phyloP scores from a whole-genome alignment of 495 filamentous ascomycete species.

The Penicillium parvum region DNA sequence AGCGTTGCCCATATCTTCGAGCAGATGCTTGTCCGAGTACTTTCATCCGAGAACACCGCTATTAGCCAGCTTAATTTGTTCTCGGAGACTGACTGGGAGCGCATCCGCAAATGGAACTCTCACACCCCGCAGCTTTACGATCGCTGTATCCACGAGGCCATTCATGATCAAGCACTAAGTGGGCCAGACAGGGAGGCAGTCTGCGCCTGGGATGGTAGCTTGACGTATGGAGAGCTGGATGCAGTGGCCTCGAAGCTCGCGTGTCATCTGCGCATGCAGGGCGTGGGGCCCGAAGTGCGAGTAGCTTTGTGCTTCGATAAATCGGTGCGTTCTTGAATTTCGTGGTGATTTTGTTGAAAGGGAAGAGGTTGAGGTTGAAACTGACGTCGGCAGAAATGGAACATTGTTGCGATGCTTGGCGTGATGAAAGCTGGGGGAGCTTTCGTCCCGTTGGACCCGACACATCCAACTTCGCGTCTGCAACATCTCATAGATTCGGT shows the following conservation, averaged over 20 bases:
- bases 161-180: slow-evolving; percentile 37
- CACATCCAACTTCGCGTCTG: slow-evolving; percentile 51
- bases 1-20: slow-evolving; percentile 39
- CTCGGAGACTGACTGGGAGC: slow-evolving; percentile 36
- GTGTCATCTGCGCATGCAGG: slow-evolving; percentile 38
- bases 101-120: slow-evolving; percentile 41
- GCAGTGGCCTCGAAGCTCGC: slow-evolving; percentile 45
- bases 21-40: slow-evolving; percentile 25
- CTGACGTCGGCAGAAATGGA: slow-evolving; percentile 42
- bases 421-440: slow-evolving; percentile 58
- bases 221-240: slow-evolving; percentile 55
- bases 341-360: background rate
- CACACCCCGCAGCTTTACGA: slow-evolving; percentile 31
- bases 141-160: slow-evolving; percentile 49
- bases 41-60: slow-evolving; percentile 27
- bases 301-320: slow-evolving; percentile 58
- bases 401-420: slow-evolving; percentile 51
- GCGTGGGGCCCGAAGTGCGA: slow-evolving; percentile 44
- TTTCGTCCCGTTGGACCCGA: slow-evolving; percentile 56
- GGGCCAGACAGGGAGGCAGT: slow-evolving; percentile 44
- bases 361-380: no score
- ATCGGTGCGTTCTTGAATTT: slow-evolving; percentile 35
- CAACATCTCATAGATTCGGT: slow-evolving; percentile 38
- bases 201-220: slow-evolving; percentile 55
- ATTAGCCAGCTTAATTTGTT: slow-evolving; percentile 34